Evolutionary conservation across 2,329 filamentous ascomycete genomes (phyloP), one percentile per base, ranked within the genome.

Genomic region (Davidsoniella neocaledoniae): DNA sequence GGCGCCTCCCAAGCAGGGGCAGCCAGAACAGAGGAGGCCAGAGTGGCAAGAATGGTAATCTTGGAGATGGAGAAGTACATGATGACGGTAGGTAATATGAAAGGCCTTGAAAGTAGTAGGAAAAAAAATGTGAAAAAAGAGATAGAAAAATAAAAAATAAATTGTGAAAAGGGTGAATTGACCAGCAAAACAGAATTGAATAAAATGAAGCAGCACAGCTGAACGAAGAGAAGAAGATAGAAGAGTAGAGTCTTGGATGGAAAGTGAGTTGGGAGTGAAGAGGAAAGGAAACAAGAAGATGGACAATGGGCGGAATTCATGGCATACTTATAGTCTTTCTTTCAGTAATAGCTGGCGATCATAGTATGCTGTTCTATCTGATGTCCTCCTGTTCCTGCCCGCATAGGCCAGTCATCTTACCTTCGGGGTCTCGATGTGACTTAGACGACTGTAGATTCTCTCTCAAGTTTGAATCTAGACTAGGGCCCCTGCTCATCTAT

Each of bases 11-110:
- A 62, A 50, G 57, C 58, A 41, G 66, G 60, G 53, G 63, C 59
- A 53, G 64, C 63, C 23, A 66, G 50, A 39, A 58, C 61, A 46
- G 63, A 62, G 50, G 57, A 57, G 54, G 62, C 58, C 48, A 67
- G 60, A 49, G 63, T 58, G 53, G 66, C 59, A 53, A 67, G 25
- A 53, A 66, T 17, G 53, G 61, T 58, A 37, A 60, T 51, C 58
- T 66, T 64, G 26, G 26, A 56, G 59, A 67, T 21, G 54, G 58
- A 56, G 59, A 67, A 61, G 54, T 60, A 61, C 65, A 68, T 67
- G 41, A 55, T 65, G 52, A 29, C 25, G 39, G 19, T 48, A 46
- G 14, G 23, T 48, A 25, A 48, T 16, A 44, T 26, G 36, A 42
- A 19, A 26, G 8, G 14, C 7, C 48, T 38, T 51, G 43, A 47